Evolutionary conservation across 805 yeast genomes (phyloP).

Genomic region (Starmerella apis): DNA sequence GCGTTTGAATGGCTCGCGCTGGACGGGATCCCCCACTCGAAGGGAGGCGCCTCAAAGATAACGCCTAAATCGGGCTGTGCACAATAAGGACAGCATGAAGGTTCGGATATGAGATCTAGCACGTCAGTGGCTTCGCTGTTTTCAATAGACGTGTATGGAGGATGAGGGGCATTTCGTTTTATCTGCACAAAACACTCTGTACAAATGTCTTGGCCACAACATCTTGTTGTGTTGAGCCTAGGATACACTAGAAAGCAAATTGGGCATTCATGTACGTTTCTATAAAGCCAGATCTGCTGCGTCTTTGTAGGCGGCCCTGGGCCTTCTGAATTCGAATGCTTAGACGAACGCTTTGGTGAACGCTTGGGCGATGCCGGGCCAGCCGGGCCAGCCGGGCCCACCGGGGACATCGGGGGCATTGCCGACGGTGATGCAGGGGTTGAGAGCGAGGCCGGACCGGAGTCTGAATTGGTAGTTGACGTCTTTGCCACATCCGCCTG

Average conservation of each 20-base stretch:
- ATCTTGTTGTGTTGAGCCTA: constrained; percentile 63
- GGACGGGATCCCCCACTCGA: constrained; percentile 32
- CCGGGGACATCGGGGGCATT: background rate
- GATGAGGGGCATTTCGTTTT: constrained; percentile 83
- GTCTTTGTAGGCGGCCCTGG: constrained; percentile 17
- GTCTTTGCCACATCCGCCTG: too few relatives aligned
- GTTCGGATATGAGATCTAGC: constrained; percentile 57
- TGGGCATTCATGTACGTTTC: constrained; percentile 74
- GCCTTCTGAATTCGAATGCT: constrained; percentile 6
- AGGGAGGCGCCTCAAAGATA: constrained; percentile 65
- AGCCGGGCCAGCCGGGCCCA: background rate
- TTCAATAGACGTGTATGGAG: constrained; percentile 62
- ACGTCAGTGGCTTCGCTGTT: constrained; percentile 33
- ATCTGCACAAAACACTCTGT: constrained; percentile 95
- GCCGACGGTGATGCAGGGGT: background rate
- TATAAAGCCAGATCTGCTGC: constrained; percentile 48
- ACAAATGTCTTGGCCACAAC: constrained; percentile 90
- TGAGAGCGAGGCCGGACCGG: background rate
- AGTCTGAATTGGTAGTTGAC: too few relatives aligned
- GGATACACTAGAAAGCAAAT: constrained; percentile 88
- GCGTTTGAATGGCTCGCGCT: background rate
- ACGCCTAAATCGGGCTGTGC: constrained; percentile 80
- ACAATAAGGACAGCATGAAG: constrained; percentile 89
- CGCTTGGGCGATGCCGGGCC: background rate
- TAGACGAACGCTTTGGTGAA: background rate